Evolutionary conservation across 2,329 filamentous ascomycete species (phyloP).

Genomic region (Fusarium lyarnte): DNA sequence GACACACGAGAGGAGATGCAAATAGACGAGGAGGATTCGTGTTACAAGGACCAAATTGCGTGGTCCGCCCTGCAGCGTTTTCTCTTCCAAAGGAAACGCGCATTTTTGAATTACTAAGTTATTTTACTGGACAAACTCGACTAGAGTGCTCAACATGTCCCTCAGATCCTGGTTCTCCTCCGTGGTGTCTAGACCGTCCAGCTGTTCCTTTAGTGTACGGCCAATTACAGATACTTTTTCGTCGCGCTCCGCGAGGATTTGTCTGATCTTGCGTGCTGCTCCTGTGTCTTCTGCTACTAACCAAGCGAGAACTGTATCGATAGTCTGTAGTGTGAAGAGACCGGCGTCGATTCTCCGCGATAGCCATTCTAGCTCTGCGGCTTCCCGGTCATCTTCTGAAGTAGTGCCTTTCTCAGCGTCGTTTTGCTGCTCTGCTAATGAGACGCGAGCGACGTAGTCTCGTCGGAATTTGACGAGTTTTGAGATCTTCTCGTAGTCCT

Average conservation of each 20-base stretch:
- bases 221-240: constrained; percentile 72
- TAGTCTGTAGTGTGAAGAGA: constrained; percentile 81
- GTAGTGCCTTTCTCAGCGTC: constrained; percentile 23
- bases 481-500: constrained; percentile 85
- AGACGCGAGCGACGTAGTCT: constrained; percentile 73
- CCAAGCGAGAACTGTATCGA: constrained; percentile 90
- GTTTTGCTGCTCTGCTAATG: constrained; percentile 63
- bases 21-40: constrained; percentile 26
- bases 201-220: constrained; percentile 71
- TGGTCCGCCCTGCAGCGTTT: constrained; percentile 20
- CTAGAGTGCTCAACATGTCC: constrained; percentile 64
- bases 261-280: constrained; percentile 70
- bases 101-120: constrained; percentile 38
- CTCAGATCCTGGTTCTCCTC: constrained; percentile 67
- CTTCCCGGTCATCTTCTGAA: constrained; percentile 49
- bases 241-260: constrained; percentile 73
- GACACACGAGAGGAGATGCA: constrained; percentile 1
- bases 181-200: constrained; percentile 62
- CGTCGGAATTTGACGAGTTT: constrained; percentile 77
- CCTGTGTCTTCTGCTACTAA: constrained; percentile 88
- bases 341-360: constrained; percentile 83
- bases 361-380: constrained; percentile 76
- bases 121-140: constrained; percentile 58
- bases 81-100: constrained; percentile 7
- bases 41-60: constrained; percentile 31